Evolutionary conservation across 352 stramenopile species (phyloP), one percentile per base, ranked within the genome.

Genomic region (Blastocystis sp.): DNA sequence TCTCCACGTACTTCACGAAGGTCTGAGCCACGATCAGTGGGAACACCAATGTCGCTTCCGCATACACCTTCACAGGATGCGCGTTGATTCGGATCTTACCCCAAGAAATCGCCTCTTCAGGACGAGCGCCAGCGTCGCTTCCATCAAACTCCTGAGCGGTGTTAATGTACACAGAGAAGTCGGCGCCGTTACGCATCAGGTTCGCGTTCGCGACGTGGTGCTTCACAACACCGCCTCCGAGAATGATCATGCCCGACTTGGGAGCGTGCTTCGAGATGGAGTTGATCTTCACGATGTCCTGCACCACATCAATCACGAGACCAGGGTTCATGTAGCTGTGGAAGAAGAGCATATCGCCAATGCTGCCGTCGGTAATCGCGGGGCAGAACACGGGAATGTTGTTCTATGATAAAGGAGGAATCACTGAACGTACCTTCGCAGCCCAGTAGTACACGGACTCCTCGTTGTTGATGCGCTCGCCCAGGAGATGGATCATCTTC

Each of bases 321-420:
- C 97, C 98, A 61, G 95, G 94, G 29, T 97, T 95, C 91, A 98
- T 98, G 94, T 99, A 99, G 80, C 95, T 98, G 92, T 99, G 97
- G 91, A 99, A 99, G 93, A 98, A 99, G n/a, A 99, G 95, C 98
- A 99, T 99, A 91, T 99, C 98, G 51, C 98, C 98, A 80, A 99
- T 96, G 61, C 94, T 98, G 65, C 98, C 98, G 92, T 99, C 98
- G 45, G 98, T 99, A 60, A 99, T 92, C 19, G 97, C 96, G 0
- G 98, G 98, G 91, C 96, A 99, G 92, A 99, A 99, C 6, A 99
- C 95, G 4, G 98, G 98, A 91, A 99, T 99, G 90, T 98, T 92
- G 93, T 99, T 99, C 93, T 55, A 55, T 6, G 45, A 55, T 55
- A 16, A 55, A 55, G 6, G 16, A n/a, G 16, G 45, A 55, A 55